phyloP scores from a whole-genome alignment of 2,329 filamentous ascomycete genomes.

The Sporothrix sp. region DNA sequence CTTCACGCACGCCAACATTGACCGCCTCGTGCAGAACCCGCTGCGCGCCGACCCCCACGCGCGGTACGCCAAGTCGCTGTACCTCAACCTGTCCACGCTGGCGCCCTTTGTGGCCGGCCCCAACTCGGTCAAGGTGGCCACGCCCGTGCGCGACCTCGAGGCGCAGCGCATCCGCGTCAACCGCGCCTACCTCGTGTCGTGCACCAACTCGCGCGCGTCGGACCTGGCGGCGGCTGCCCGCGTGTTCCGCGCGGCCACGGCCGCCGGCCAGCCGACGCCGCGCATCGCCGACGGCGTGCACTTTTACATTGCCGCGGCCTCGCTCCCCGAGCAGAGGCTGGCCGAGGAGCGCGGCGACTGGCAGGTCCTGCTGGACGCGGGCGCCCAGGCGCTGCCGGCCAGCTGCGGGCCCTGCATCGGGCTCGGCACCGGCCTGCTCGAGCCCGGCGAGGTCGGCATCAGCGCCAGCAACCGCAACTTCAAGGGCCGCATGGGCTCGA shows the following conservation, averaged over 20 bases:
- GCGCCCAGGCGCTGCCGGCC: constrained; percentile 59
- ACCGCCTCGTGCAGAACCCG: constrained; percentile 59
- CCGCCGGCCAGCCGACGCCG: constrained; percentile 53
- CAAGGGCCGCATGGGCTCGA: constrained; percentile 80
- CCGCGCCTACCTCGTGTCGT: constrained; percentile 80
- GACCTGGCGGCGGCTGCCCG: constrained; percentile 74
- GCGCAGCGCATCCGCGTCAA: constrained; percentile 65
- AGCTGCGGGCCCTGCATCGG: constrained; percentile 84
- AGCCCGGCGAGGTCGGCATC: constrained; percentile 80
- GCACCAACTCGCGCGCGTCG: constrained; percentile 75
- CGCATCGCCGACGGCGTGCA: constrained; percentile 68
- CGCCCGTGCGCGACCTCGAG: constrained; percentile 64
- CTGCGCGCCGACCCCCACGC: constrained; percentile 66
- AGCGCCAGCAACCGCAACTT: constrained; percentile 80
- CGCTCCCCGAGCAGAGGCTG: constrained; percentile 60
- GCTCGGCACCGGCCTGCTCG: constrained; percentile 59
- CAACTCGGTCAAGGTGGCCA: constrained; percentile 83
- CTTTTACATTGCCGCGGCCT: constrained; percentile 86
- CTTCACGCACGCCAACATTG: constrained; percentile 63
- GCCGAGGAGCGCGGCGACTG: constrained; percentile 79
- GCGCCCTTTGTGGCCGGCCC: constrained; percentile 79
- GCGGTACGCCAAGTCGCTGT: constrained; percentile 72
- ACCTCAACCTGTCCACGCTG: constrained; percentile 74
- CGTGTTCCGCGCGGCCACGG: constrained; percentile 73
- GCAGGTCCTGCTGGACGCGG: constrained; percentile 71